Base-by-base conservation (phyloP, 179 eudicot genomes). In the Spinacia oleracea region DNA sequence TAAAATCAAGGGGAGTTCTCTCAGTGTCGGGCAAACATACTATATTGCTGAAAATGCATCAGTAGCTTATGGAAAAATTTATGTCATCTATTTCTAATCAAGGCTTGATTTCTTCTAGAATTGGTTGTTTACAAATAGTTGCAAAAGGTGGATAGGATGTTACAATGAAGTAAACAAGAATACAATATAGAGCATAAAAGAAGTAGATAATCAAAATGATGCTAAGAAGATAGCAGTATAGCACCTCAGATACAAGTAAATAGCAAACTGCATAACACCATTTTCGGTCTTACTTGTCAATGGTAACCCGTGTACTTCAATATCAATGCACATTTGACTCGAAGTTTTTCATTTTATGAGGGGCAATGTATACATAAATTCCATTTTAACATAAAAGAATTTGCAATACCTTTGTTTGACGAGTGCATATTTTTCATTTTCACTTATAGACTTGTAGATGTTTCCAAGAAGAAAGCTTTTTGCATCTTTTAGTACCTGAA, bases 401-500 rank as follows among this genome's bases (percentile, higher is more conserved):
- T 65, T 76, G 46, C 72, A 53, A 56, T 88, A 96, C 99, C 97
- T 94, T 88, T 91, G 89, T 81, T 89, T 90, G 48, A 94, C 92
- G 58, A 82, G 85, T 73, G 90, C 89, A 85, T 94, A 96, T 73
- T 91, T 94, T 80, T 91, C 93, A 89, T 91, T 96, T 84, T 90
- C 93, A 80, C 98, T 92, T 72, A 96, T 85, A 78, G 98, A 87
- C 68, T 79, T 86, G 87, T 90, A 94, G 79, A 96, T 85, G 87
- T 96, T 94, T 75, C 86, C 87, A 75, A 96, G 97, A 81, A 96
- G 97, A 84, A 84, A 92, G 81, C 92, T 81, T 75, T 84, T 90
- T 31, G 99, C 98, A 78, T 94, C 99, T 83, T 89, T 90, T 45
- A 96, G 89, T 58, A 91, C 99, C 99, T 96, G 84, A 77, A 67